Conservation (phyloP, 805 yeast genomes). For the Monosporozyma solicola region DNA sequence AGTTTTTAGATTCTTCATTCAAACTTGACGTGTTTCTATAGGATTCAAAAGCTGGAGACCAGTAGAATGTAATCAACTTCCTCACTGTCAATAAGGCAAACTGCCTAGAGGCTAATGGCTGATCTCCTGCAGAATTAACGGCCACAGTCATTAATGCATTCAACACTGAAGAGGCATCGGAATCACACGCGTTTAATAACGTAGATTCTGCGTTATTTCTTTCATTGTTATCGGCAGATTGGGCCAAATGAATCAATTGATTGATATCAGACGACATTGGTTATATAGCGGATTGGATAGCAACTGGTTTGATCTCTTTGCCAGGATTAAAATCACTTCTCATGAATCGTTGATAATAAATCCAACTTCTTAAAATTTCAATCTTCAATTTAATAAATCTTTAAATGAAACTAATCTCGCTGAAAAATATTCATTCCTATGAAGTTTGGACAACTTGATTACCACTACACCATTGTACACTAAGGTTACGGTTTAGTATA, state of each 20-base stretch:
- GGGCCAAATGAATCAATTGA: conserved; percentile 25
- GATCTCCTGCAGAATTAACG: conserved; percentile 11
- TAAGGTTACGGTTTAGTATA: not conserved
- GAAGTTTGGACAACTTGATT: not conserved
- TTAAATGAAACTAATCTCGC: not conserved
- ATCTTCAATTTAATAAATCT: not conserved
- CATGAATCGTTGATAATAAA: not conserved
- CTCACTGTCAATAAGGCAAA: conserved; percentile 59
- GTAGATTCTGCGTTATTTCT: conserved; percentile 46
- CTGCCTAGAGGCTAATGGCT: conserved; percentile 41
- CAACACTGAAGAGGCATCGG: conserved; percentile 43
- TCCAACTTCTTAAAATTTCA: not conserved
- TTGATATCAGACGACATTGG: not conserved
- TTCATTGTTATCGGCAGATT: conserved; percentile 41
- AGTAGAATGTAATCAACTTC: conserved; percentile 56
- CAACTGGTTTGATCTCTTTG: not conserved
- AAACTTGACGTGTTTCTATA: conserved; percentile 57
- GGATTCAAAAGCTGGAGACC: conserved; percentile 80
- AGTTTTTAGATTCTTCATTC: conserved; percentile 40
- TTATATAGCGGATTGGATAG: not conserved
- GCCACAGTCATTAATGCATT: conserved; percentile 38
- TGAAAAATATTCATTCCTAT: not conserved
- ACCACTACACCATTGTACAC: not conserved
- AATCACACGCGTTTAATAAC: conserved; percentile 35
- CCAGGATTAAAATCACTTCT: not conserved